A percentile compares a stretch with the other conserved stretches of the same genome.
Evolutionary conservation across 2,329 filamentous ascomycete genomes (phyloP).

Genomic region (Trichoderma sp.): DNA sequence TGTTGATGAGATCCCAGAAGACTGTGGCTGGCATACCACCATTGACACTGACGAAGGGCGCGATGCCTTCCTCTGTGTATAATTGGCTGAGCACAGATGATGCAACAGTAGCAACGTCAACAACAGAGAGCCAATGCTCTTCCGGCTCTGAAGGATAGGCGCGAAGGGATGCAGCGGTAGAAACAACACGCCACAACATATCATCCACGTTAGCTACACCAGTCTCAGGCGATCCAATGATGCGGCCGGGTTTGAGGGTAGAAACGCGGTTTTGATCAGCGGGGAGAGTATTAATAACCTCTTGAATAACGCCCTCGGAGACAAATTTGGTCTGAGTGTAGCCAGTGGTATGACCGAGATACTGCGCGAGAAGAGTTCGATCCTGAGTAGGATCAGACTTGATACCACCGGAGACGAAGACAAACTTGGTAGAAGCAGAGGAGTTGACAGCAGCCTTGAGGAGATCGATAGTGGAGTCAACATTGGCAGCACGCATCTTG

Average conservation of each 20-base stretch:
- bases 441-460: conserved; percentile 24
- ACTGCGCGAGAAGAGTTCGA: not conserved
- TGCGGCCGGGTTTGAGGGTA: conserved; percentile 29
- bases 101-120: conserved; percentile 26
- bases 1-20: conserved; percentile 28
- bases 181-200: conserved; percentile 28
- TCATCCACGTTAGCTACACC: conserved; percentile 31
- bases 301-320: conserved; percentile 26
- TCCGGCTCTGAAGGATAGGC: conserved; percentile 15
- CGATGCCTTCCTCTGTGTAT: not conserved
- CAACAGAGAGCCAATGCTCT: conserved; percentile 24
- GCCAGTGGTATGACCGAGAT: conserved; percentile 16
- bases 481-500: conserved; percentile 71
- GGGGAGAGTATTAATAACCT: conserved; percentile 2
- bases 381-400: conserved; percentile 9
- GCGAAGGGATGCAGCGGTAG: conserved; percentile 22
- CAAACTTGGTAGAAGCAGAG: conserved; percentile 24
- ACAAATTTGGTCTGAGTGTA: conserved; percentile 32
- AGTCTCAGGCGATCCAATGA: conserved; percentile 26
- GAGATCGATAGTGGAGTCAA: conserved; percentile 42
- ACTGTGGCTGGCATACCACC: conserved; percentile 24
- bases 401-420: conserved; percentile 30
- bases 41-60: conserved; percentile 22
- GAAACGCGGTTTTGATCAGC: conserved; percentile 22
- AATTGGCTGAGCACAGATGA: conserved; percentile 21